phyloP scores from a whole-genome alignment of 257 asterid species.

The Ajuga chamaepitys region DNA sequence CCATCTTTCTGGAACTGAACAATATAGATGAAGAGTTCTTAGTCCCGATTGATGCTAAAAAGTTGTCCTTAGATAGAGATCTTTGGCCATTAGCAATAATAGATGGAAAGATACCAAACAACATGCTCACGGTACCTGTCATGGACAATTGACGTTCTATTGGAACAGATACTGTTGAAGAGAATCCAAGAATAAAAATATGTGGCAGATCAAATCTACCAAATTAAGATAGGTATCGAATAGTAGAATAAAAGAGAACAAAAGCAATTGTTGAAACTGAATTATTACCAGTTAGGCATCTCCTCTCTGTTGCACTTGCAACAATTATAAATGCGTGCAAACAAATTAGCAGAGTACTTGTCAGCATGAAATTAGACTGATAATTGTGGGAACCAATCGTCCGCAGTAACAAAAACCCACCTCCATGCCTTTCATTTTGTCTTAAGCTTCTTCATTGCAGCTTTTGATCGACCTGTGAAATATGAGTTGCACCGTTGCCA shows the following conservation, averaged over 20 bases:
- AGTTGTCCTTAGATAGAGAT: conserved; percentile 50
- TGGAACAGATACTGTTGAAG: too few relatives aligned
- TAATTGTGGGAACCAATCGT: conserved; percentile 1
- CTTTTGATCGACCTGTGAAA: too few relatives aligned
- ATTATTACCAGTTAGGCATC: conserved; percentile 79
- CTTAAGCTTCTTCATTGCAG: too few relatives aligned
- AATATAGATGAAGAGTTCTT: conserved; percentile 47
- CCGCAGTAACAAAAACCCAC: too few relatives aligned
- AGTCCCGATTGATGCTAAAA: conserved; percentile 56
- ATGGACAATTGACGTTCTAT: too few relatives aligned
- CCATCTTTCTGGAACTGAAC: conserved; percentile 63
- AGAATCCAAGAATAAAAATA: too few relatives aligned
- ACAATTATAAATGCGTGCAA: conserved; percentile 94
- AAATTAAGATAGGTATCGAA: neutral
- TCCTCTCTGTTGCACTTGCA: conserved; percentile 94
- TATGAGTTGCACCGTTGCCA: too few relatives aligned
- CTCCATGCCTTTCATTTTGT: too few relatives aligned
- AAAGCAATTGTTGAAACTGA: neutral
- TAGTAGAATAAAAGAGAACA: neutral
- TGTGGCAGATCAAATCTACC: neutral
- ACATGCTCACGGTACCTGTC: conserved; percentile 93
- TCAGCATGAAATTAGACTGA: conserved; percentile 6
- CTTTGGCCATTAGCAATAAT: conserved; percentile 55
- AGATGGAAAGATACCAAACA: conserved; percentile 70
- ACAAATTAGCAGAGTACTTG: conserved; percentile 1